Base-by-base conservation (phyloP, 805 yeast genomes). In the Yamadazyma akitaensis region DNA sequence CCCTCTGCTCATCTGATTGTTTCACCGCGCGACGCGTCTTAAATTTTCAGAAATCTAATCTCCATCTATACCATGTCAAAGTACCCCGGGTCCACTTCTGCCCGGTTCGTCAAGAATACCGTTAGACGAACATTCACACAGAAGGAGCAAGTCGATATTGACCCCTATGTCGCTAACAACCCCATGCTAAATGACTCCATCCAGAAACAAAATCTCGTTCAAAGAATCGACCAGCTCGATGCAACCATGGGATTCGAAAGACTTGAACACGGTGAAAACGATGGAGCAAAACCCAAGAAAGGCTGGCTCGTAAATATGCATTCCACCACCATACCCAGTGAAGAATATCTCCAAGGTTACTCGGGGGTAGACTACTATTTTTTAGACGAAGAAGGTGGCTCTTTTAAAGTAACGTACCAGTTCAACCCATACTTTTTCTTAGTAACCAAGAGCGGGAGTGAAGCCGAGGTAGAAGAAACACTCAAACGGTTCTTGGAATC, bases 241-340 rank as follows among this genome's bases (percentile, higher is more conserved):
- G 62, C 82, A 0, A 65, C 79, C 47, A 89, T 95, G 94, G 99
- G 98, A 11, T 94, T 94, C 61, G 88, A 84, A 37, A 73, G 94
- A 42, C 82, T 75, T 51, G 88, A 84, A 42, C 67, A 82, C 51
- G 88, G 96, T 26, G 80, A 95, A 31, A 63, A 75, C 40, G 75
- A 70, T 46, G 75, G 75, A 6, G 49, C 56, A 34, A 66, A 62
- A 50, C 72, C 76, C 2, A 76, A 77, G 47, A 78, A 79, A 14
- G 99, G 99, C 37, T 94, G 99, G 99, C 70, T 94, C 45, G 79
- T 85, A 36, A 95, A 94, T 60, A 89, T 94, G 94, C 99, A 92
- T 68, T 81, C 96, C 2, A 88, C 96, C 1, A 73, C 86, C 1
- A 63, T 86, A 2, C 80, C 85, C 2, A 75, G 80, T 11, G 80